Conservation (phyloP, 106 monocot species). For the Dendrobium chrysotoxum region DNA sequence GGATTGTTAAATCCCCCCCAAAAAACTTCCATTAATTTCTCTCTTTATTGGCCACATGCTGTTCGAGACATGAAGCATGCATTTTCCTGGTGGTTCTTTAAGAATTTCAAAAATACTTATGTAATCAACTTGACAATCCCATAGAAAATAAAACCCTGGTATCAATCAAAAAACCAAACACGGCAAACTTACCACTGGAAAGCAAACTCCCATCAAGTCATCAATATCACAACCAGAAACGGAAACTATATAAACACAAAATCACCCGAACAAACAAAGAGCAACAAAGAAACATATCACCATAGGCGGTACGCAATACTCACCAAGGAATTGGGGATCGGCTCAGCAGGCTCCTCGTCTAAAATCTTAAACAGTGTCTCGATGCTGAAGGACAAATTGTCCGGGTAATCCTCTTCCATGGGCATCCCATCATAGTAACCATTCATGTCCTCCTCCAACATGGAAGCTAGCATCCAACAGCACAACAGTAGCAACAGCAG, state of each 20-base stretch:
- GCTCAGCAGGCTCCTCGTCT: constrained; percentile 4
- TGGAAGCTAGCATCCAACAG: not conserved
- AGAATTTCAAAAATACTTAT: not conserved
- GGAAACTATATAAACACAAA: not conserved
- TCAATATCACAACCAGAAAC: not conserved
- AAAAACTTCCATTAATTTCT: not conserved
- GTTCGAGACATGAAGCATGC: not conserved
- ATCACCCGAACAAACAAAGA: not conserved
- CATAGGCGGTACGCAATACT: not conserved
- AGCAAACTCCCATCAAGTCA: not conserved
- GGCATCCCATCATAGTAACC: not conserved
- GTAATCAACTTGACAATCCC: not conserved
- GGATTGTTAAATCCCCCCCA: not conserved
- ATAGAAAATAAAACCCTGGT: not conserved
- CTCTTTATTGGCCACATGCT: not conserved
- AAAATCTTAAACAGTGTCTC: not conserved
- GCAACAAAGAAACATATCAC: not conserved
- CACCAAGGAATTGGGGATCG: not conserved
- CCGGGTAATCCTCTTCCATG: constrained; percentile 1
- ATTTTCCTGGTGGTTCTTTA: not conserved
- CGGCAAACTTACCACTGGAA: too few species aligned
- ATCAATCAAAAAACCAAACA: not conserved
- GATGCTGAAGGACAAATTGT: constrained; percentile 2
- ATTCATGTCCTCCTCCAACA: not conserved
- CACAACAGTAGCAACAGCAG: not conserved